Percentiles rank a stretch among this genome's conserved stretches.
Conservation (phyloP, 495 filamentous ascomycete species). For the Neurospora terricola region DNA sequence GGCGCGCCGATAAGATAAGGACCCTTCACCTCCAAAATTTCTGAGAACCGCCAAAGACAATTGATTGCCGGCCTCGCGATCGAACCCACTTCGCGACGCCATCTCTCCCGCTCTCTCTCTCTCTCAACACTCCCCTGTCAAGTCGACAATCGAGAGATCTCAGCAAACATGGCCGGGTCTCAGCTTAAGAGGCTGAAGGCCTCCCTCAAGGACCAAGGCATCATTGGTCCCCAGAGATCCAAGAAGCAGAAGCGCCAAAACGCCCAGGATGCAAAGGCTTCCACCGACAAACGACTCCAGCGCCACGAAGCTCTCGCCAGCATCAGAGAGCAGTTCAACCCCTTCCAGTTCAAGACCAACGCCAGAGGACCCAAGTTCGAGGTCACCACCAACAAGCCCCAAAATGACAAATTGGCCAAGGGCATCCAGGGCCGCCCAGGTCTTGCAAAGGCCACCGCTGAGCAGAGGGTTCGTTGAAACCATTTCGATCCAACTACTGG, state of each 20-base stretch:
- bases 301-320: conserved; percentile 62
- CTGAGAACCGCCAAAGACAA: background rate
- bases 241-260: conserved; percentile 81
- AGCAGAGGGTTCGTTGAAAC: conserved; percentile 63
- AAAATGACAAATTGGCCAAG: conserved; percentile 39
- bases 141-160: background rate
- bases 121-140: background rate
- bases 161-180: conserved; percentile 70
- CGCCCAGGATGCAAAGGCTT: conserved; percentile 49
- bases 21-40: conserved; percentile 22
- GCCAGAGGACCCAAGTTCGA: conserved; percentile 65
- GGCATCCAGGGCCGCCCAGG: conserved; percentile 60
- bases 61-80: background rate
- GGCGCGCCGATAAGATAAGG: background rate
- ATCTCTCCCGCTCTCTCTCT: background rate
- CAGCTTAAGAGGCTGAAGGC: conserved; percentile 92
- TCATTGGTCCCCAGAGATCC: conserved; percentile 78
- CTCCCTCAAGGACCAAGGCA: conserved; percentile 75
- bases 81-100: background rate
- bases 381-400: conserved; percentile 49
- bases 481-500: background rate
- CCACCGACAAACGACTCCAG: conserved; percentile 58
- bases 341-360: conserved; percentile 80
- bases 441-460: conserved; percentile 73
- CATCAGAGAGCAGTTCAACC: conserved; percentile 93